These are phyloP conservation scores for Phytophthora pistaciae DNA, from an alignment of 352 stramenopile species.

Conservation along the genomic window DNA sequence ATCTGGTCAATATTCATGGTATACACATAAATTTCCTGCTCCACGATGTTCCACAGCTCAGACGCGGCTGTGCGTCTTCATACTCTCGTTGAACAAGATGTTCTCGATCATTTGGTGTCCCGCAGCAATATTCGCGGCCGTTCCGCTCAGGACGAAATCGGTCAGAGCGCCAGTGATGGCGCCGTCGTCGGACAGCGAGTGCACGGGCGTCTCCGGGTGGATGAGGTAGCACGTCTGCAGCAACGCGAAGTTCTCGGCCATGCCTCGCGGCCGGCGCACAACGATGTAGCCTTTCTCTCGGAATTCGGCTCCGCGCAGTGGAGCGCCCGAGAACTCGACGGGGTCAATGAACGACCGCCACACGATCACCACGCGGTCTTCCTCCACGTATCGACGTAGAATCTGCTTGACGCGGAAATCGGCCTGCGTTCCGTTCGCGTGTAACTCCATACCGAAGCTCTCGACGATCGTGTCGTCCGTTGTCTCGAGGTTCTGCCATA, in stretches of 20 bases:
- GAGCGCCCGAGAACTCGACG: constrained; percentile 53
- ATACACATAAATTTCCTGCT: no score
- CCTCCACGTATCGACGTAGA: constrained; percentile 48
- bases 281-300: constrained; percentile 63
- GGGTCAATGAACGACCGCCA: constrained; percentile 63
- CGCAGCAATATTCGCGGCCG: constrained; percentile 38
- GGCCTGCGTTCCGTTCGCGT: constrained; percentile 52
- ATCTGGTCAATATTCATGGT: no score
- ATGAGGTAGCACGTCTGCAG: constrained; percentile 65
- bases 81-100: constrained; percentile 45
- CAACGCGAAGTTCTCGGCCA: constrained; percentile 34
- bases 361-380: constrained; percentile 61
- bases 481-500: constrained; percentile 18
- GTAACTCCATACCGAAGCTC: constrained; percentile 58
- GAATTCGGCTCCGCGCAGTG: constrained; percentile 53
- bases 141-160: constrained; percentile 44
- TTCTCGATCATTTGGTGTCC: constrained; percentile 60
- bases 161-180: constrained; percentile 38
- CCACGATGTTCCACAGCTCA: no score
- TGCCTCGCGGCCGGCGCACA: constrained; percentile 40
- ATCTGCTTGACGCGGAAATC: constrained; percentile 65
- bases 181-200: constrained; percentile 28
- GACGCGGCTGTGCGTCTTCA: constrained; percentile 27
- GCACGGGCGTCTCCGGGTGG: constrained; percentile 45
- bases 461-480: constrained; percentile 64